Conservation (phyloP, 768 basidiomycete genomes). For the Trametes coccinea region DNA sequence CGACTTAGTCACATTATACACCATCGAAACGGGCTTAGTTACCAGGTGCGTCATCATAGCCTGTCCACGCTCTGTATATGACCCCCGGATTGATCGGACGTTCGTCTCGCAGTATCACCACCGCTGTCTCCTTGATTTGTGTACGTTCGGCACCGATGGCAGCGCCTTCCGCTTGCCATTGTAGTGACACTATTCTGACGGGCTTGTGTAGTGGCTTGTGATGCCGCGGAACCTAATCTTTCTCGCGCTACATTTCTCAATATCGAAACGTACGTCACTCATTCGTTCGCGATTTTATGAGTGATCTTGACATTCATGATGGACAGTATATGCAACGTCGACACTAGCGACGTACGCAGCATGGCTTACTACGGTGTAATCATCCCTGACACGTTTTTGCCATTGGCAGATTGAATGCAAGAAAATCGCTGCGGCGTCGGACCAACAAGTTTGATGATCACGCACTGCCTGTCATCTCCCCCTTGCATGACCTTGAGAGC, state of each 20-base stretch:
- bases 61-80: background rate
- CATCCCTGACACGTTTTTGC: background rate
- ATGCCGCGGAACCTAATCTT: slow-evolving; percentile 32
- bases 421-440: slow-evolving; percentile 21
- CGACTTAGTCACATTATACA: slow-evolving; percentile 30
- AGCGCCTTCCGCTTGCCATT: background rate
- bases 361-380: background rate
- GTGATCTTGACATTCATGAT: background rate
- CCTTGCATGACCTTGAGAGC: slow-evolving; percentile 14
- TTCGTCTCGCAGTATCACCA: slow-evolving; percentile 23
- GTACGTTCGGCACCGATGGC: slow-evolving; percentile 20
- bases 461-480: slow-evolving; percentile 17
- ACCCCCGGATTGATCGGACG: slow-evolving; percentile 2
- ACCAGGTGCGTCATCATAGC: slow-evolving; percentile 23
- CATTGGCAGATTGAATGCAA: slow-evolving; percentile 20
- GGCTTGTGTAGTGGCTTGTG: slow-evolving; percentile 26
- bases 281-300: background rate
- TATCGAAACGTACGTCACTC: slow-evolving; percentile 29
- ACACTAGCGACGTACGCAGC: slow-evolving; percentile 29
- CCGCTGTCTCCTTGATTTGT: slow-evolving; percentile 28
- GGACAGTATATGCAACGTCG: slow-evolving; percentile 32
- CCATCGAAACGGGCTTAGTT: slow-evolving; percentile 31
- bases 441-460: slow-evolving; percentile 17
- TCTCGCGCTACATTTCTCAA: slow-evolving; percentile 32
- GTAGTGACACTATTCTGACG: background rate